Evolutionary conservation across 176 grass and related monocot genomes (phyloP), one percentile per base, ranked within the genome.

Genomic region (Hordeum marinum): DNA sequence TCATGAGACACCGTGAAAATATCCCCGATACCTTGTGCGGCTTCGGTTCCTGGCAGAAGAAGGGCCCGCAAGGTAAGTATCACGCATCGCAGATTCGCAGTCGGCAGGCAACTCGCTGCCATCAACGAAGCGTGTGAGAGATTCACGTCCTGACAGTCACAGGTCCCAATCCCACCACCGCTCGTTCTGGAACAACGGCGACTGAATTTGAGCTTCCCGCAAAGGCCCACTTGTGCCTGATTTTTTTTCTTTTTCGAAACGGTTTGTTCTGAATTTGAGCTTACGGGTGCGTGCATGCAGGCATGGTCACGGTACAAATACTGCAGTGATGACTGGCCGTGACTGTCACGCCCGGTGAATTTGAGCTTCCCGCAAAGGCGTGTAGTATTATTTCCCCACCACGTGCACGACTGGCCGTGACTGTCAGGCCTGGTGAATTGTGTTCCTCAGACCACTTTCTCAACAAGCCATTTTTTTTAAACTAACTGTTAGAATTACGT

Each of bases 111-210:
- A 6, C 24, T 57, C 63, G 81, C 41, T 84, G 57, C 48, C 54
- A 60, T 27, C 50, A 15, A 23, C 34, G 27, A 68, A 54, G 43
- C 43, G 63, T 48, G 26, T 39, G 21, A 65, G 46, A 68, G 61
- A 24, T 80, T 54, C 68, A 57, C 32, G 9, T 75, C 78, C 77
- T 86, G 17, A n/a, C 78, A 2, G 32, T 86, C n/a, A n/a, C 78
- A 2, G 32, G 43, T 63, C 37, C 12, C 63, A 31, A 2, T 67
- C 61, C 35, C 34, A 34, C 24, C 48, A 20, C 27, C 27, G 45
- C 59, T 54, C 15, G 43, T 46, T 70, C 62, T 11, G 39, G 62
- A 76, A 59, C 34, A 55, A 42, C 24, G 6, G 24, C 8, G 24
- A 58, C 54, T 21, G 20, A 21, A 57, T 21, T 57, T 3, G 54